These are phyloP conservation scores for Kwoniella dendrophila DNA, from an alignment of 768 basidiomycete species.

Conservation along the genomic window DNA sequence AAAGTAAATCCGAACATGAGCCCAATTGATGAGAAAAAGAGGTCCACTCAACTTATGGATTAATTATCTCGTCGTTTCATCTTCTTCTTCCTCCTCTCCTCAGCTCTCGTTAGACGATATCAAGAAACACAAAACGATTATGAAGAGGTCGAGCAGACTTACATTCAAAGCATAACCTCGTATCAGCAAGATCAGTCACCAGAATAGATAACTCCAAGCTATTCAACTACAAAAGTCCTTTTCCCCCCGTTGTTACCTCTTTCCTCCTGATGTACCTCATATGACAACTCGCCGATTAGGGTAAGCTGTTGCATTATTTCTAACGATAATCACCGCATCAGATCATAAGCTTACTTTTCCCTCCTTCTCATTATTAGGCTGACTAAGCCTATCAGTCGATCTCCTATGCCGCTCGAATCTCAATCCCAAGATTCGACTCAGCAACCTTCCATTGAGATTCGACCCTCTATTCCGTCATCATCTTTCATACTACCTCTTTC, in stretches of 20 bases:
- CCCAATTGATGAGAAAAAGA: neutral
- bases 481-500: neutral
- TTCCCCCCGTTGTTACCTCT: too few relatives aligned
- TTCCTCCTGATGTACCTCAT: too few relatives aligned
- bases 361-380: neutral
- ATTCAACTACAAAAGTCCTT: too few relatives aligned
- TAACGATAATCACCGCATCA: neutral
- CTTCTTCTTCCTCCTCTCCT: neutral
- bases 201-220: too few relatives aligned
- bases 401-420: neutral
- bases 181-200: too few relatives aligned
- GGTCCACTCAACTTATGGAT: neutral
- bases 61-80: neutral
- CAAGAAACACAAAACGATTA: too few relatives aligned
- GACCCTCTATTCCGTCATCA: neutral
- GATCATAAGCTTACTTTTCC: neutral
- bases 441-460: conserved; percentile 25
- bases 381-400: neutral
- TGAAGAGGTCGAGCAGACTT: too few relatives aligned
- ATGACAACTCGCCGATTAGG: too few relatives aligned
- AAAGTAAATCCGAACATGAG: neutral
- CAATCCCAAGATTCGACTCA: conserved; percentile 27
- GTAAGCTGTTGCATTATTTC: neutral
- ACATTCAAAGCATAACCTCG: too few relatives aligned
- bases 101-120: conserved; percentile 4